These are phyloP conservation scores for Triticum urartu DNA, from an alignment of 176 grass and related monocot species.

Conservation along the genomic window DNA sequence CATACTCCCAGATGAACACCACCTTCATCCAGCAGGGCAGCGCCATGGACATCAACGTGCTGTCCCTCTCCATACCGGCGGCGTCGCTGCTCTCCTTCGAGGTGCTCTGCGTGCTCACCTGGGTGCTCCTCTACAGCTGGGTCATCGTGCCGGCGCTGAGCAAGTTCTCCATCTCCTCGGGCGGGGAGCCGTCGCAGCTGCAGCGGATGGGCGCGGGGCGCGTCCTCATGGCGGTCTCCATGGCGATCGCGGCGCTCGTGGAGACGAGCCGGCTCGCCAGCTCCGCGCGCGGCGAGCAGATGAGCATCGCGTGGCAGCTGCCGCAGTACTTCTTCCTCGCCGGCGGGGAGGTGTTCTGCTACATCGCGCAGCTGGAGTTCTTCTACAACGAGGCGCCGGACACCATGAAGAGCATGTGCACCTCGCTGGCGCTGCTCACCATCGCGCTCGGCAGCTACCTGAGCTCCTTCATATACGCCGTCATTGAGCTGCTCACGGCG, in stretches of 20 bases:
- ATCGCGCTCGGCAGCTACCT: constrained; percentile 68
- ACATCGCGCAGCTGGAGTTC: constrained; percentile 77
- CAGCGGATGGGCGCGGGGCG: constrained; percentile 59
- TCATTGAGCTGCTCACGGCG: constrained; percentile 39
- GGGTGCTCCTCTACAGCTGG: constrained; percentile 58
- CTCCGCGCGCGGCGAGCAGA: constrained; percentile 17
- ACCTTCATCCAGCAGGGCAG: constrained; percentile 76
- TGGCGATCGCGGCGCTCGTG: constrained; percentile 44
- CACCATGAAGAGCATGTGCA: constrained; percentile 85
- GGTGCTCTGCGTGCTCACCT: constrained; percentile 49
- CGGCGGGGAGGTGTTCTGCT: constrained; percentile 59
- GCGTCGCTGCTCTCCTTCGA: constrained; percentile 60
- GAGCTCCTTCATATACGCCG: constrained; percentile 62
- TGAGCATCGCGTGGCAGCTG: constrained; percentile 70
- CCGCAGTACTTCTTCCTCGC: constrained; percentile 66
- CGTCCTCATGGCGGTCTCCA: constrained; percentile 49
- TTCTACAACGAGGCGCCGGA: constrained; percentile 79
- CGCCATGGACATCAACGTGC: constrained; percentile 49
- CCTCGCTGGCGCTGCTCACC: constrained; percentile 59
- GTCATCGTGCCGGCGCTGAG: constrained; percentile 39
- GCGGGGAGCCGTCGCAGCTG: constrained; percentile 52
- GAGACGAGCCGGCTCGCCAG: constrained; percentile 44
- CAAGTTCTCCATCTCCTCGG: background rate
- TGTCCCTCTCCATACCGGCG: constrained; percentile 46
- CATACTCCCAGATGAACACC: constrained; percentile 67